Evolutionary conservation across 2,329 filamentous ascomycete species (phyloP).

Genomic region (Fusarium cicatricum): DNA sequence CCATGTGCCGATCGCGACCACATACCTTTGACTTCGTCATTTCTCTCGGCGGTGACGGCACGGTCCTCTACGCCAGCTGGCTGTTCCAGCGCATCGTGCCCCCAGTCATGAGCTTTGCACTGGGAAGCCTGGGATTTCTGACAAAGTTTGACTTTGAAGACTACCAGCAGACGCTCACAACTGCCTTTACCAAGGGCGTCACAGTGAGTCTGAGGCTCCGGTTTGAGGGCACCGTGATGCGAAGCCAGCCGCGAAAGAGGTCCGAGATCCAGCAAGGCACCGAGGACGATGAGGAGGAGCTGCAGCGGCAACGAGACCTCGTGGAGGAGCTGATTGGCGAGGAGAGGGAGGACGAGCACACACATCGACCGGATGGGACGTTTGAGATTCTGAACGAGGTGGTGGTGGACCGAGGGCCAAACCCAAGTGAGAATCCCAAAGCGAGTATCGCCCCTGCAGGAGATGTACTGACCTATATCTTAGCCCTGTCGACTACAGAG

Average conservation of each 20-base stretch:
- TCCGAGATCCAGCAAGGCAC: slow-evolving; percentile 32
- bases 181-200: slow-evolving; percentile 82
- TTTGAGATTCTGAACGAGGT: slow-evolving; percentile 96
- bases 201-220: slow-evolving; percentile 86
- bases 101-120: slow-evolving; percentile 87
- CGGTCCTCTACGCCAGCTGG: slow-evolving; percentile 95
- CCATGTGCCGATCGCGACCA: slow-evolving; percentile 78
- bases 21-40: slow-evolving; percentile 95
- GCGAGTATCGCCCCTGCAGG: not conserved
- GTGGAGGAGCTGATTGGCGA: slow-evolving; percentile 91
- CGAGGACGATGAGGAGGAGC: slow-evolving; percentile 50
- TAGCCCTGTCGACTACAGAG: slow-evolving; percentile 90
- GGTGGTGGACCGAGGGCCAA: slow-evolving; percentile 94
- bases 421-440: slow-evolving; percentile 72
- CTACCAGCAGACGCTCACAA: slow-evolving; percentile 72
- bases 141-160: slow-evolving; percentile 94
- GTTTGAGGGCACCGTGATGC: slow-evolving; percentile 95
- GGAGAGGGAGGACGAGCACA: slow-evolving; percentile 82
- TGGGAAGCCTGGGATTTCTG: slow-evolving; percentile 92
- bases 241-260: slow-evolving; percentile 65
- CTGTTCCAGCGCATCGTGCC: slow-evolving; percentile 95
- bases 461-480: slow-evolving; percentile 13
- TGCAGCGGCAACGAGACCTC: slow-evolving; percentile 66
- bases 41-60: slow-evolving; percentile 94
- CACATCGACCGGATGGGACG: slow-evolving; percentile 83